phyloP scores from a whole-genome alignment of 2,329 filamentous ascomycete species.

The Botrytis squamosa region DNA sequence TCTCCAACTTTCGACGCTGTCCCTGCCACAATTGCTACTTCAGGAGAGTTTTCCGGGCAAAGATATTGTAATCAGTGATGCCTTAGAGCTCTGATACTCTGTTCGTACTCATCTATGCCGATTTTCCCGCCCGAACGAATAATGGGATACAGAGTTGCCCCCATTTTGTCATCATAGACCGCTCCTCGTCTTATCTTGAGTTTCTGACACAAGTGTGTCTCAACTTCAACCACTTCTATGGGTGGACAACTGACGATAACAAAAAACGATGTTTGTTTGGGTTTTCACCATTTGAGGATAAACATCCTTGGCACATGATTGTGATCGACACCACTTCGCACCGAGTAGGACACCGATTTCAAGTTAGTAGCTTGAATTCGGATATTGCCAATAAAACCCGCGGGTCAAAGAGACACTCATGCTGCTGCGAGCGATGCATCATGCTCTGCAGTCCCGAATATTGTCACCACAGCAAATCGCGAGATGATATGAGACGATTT shows the following conservation, averaged over 20 bases:
- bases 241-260: background rate
- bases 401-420: background rate
- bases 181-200: background rate
- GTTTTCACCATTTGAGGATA: slow-evolving; percentile 1
- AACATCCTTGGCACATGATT: slow-evolving; percentile 1
- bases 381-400: background rate
- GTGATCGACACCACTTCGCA: slow-evolving; percentile 12
- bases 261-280: slow-evolving; percentile 1
- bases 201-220: slow-evolving; percentile 1
- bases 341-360: slow-evolving; percentile 13
- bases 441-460: background rate
- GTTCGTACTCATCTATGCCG: background rate
- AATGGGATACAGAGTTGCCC: background rate
- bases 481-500: background rate
- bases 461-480: background rate
- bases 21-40: background rate
- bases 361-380: background rate
- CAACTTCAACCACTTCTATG: slow-evolving; percentile 2
- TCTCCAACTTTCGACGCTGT: background rate
- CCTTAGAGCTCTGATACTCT: background rate
- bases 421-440: background rate
- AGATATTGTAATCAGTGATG: background rate
- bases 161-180: background rate
- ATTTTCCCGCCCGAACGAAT: background rate
- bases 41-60: background rate